Evolutionary conservation across 352 stramenopile genomes (phyloP).

Genomic region (Phytophthora brassicae): DNA sequence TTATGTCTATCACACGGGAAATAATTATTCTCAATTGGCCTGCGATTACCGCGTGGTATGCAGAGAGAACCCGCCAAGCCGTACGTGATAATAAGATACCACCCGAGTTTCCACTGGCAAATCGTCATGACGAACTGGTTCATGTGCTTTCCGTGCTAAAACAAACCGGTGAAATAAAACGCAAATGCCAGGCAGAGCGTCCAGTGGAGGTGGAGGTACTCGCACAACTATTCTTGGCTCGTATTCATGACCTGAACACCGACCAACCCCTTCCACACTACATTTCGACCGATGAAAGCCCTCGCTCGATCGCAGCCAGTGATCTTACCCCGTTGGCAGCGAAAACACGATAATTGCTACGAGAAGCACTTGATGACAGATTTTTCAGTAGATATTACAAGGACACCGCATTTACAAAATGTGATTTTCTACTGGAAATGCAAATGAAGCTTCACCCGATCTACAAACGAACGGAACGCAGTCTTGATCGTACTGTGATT

Average conservation of each 20-base stretch:
- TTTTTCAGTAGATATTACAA: slow-evolving; percentile 17
- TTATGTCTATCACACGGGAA: slow-evolving; percentile 5
- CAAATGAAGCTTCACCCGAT: slow-evolving; percentile 13
- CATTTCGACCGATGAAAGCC: slow-evolving; percentile 14
- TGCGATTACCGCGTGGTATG: slow-evolving; percentile 9
- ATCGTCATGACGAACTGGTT: background rate
- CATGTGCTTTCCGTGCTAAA: background rate
- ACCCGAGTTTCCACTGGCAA: slow-evolving; percentile 1
- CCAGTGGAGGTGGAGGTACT: background rate
- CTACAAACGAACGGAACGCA: slow-evolving; percentile 9
- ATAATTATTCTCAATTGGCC: slow-evolving; percentile 9
- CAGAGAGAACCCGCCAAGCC: slow-evolving; percentile 1
- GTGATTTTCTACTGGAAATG: slow-evolving; percentile 13
- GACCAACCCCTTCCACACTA: slow-evolving; percentile 17
- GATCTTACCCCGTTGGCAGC: slow-evolving; percentile 2
- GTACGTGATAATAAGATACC: background rate
- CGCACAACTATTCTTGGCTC: background rate
- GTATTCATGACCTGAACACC: background rate
- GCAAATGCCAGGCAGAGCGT: background rate
- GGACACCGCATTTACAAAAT: slow-evolving; percentile 2
- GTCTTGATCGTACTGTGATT: slow-evolving; percentile 2
- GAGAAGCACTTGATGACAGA: slow-evolving; percentile 2
- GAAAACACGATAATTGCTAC: slow-evolving; percentile 2
- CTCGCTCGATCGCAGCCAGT: slow-evolving; percentile 15
- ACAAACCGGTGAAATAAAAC: background rate